Base-by-base conservation (phyloP, 306 rosid genomes). In the Cicer bijugum region DNA sequence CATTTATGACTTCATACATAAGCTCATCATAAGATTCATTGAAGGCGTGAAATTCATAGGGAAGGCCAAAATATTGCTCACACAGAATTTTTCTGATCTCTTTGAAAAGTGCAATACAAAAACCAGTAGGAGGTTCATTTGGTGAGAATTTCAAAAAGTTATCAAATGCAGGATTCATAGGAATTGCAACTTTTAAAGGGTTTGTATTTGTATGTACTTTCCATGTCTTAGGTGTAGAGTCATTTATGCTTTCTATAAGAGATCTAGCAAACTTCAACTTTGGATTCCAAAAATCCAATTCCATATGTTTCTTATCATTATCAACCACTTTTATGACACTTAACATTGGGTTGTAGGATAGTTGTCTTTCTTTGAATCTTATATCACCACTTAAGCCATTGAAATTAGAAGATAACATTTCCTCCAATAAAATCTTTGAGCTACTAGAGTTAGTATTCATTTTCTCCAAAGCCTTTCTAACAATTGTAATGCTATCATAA, bases 311-410 rank as follows among this genome's bases (percentile, higher is more conserved):
- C 60, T 67, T 74, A 4, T 67, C 71, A 33, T 70, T 76, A 5
- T 62, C 64, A 20, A 79, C 77, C 73, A 88, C 85, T 3, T 90
- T 86, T 6, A 84, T 78, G 39, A 90, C 82, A 60, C 86, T 76
- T 7, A 90, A 62, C 2, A 35, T 20, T 2, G 88, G 77, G 63
- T 45, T 19, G 7, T 72, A 9, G 10, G 71, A 71, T 17, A 82
- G 77, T 69, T 76, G 80, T 10, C 76, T 75, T 38, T 72, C 90
- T 46, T 81, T 57, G 69, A 86, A 88, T 12, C 44, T 62, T 77
- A 88, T 80, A 2, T 71, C 17, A 9, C 96, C 96, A 78, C 84
- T 86, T 74, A 86, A 76, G 42, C 96, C 91, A 23, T 46, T 6
- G 38, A 85, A 90, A 51, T 48, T 63, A 42, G 81, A 67, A 7